These are phyloP conservation scores for Camillea tinctor DNA, from an alignment of 2,329 filamentous ascomycete species.

Conservation along the genomic window DNA sequence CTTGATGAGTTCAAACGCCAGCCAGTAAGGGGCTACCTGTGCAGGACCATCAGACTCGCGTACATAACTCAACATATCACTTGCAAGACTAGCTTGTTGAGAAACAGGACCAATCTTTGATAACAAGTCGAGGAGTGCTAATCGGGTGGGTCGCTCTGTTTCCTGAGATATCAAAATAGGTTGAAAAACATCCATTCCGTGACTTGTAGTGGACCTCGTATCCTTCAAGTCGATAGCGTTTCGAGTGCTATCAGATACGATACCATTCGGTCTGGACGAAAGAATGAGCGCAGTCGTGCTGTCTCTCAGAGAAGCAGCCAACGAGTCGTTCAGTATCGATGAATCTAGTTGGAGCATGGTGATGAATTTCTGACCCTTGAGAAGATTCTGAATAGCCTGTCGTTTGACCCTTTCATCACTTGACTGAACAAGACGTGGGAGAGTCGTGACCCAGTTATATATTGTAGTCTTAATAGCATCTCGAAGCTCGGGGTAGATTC, in stretches of 20 bases:
- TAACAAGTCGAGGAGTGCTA: conserved; percentile 58
- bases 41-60: conserved; percentile 56
- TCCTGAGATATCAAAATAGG: conserved; percentile 63
- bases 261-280: conserved; percentile 30
- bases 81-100: conserved; percentile 59
- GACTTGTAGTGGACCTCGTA: conserved; percentile 27
- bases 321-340: conserved; percentile 62
- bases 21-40: conserved; percentile 74
- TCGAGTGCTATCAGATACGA: conserved; percentile 34
- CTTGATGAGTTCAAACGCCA: conserved; percentile 71
- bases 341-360: conserved; percentile 63
- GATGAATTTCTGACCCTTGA: conserved; percentile 67
- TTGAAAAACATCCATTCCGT: conserved; percentile 44
- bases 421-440: conserved; percentile 80
- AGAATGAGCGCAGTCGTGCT: conserved; percentile 56
- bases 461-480: conserved; percentile 68
- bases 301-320: conserved; percentile 71
- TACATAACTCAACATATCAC: conserved; percentile 63
- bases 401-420: conserved; percentile 78
- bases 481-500: conserved; percentile 59
- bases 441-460: conserved; percentile 76
- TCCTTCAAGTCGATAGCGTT: conserved; percentile 30
- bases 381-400: conserved; percentile 71
- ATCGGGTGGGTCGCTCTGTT: conserved; percentile 63
- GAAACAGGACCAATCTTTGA: conserved; percentile 55